Percentiles rank a stretch among this genome's conserved stretches.
Conservation (phyloP, 108 stramenopile species). For the Conticribra guillardii region DNA sequence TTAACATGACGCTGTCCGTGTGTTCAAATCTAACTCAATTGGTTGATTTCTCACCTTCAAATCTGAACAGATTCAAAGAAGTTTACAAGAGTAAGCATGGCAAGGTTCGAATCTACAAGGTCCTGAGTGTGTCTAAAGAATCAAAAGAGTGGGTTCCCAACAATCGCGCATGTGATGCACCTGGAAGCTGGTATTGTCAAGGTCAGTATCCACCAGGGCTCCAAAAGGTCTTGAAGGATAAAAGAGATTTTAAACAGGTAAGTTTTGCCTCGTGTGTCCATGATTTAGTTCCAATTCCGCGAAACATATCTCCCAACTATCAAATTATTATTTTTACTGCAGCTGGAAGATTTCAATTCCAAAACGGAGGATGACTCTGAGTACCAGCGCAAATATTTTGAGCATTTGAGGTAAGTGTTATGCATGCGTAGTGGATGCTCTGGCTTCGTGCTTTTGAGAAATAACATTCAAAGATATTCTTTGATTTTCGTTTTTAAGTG, state of each 20-base stretch:
- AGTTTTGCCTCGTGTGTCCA: too few relatives aligned
- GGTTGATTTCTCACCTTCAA: too few relatives aligned
- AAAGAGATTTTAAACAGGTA: slow-evolving; percentile 77
- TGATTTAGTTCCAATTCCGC: too few relatives aligned
- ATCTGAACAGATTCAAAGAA: slow-evolving; percentile 61
- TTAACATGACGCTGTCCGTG: too few relatives aligned
- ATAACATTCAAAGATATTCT: too few relatives aligned
- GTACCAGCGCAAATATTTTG: slow-evolving; percentile 83
- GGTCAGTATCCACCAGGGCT: slow-evolving; percentile 92
- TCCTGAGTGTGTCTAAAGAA: slow-evolving; percentile 86
- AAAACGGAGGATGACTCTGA: slow-evolving; percentile 68
- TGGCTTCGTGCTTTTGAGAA: too few relatives aligned
- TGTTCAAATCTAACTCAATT: too few relatives aligned
- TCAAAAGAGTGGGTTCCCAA: slow-evolving; percentile 88
- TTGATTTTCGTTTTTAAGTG: too few relatives aligned
- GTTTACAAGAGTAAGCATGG: slow-evolving; percentile 93
- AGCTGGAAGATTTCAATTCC: slow-evolving; percentile 92
- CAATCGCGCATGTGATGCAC: slow-evolving; percentile 88
- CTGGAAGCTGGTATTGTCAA: slow-evolving; percentile 89
- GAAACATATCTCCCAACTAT: too few relatives aligned
- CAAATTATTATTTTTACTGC: too few relatives aligned
- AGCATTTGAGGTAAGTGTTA: slow-evolving; percentile 64
- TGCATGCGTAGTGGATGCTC: too few relatives aligned
- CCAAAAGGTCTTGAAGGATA: slow-evolving; percentile 79
- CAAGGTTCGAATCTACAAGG: slow-evolving; percentile 96